Evolutionary conservation across 2,329 filamentous ascomycete genomes (phyloP), one percentile per base, ranked within the genome.

Genomic region (Fusarium dlaminii): DNA sequence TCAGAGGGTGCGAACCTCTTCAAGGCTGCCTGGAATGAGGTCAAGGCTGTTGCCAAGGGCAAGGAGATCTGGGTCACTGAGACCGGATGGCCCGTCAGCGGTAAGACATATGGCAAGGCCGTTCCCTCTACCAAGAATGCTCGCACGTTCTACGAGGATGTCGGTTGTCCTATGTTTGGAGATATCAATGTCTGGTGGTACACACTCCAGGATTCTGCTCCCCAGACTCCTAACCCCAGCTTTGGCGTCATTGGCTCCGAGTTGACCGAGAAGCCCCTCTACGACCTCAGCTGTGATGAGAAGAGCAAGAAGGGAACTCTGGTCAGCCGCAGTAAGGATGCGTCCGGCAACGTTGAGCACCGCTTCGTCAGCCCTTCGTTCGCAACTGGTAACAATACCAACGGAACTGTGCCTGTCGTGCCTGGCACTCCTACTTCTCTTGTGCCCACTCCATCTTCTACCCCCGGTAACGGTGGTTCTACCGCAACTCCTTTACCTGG

Each of bases 41-140:
- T 92, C 39, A 82, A 88, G 71, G 83, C 80, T 22, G 91, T 86
- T 49, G 87, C 89, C 40, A 85, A 87, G 40, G 89, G 89, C 79
- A 96, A 95, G 87, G 86, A 89, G 24, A 89, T 97, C 76, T 96
- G 93, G 93, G 88, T 97, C 72, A 96, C 94, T 34, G 94, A 97
- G 87, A 96, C 94, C 22, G 95, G 95, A 74, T 96, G 93, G 90
- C 94, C 95, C 55, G 90, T 95, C 60, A 90, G 87, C 77, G 95
- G 94, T 63, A 84, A 88, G 73, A 87, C 84, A 3, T 83, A 88
- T 70, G 91, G 90, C 75, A 80, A 89, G 55, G 93, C 90, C 45
- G 87, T 92, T 15, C 86, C 95, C 11, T 91, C 86, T 40, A 72
- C 84, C 37, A 84, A 87, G 60, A 95, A 96, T 80, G 94, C 95